Base-by-base conservation (phyloP, 202 grass and related monocot species). In the Zoysia matrella region DNA sequence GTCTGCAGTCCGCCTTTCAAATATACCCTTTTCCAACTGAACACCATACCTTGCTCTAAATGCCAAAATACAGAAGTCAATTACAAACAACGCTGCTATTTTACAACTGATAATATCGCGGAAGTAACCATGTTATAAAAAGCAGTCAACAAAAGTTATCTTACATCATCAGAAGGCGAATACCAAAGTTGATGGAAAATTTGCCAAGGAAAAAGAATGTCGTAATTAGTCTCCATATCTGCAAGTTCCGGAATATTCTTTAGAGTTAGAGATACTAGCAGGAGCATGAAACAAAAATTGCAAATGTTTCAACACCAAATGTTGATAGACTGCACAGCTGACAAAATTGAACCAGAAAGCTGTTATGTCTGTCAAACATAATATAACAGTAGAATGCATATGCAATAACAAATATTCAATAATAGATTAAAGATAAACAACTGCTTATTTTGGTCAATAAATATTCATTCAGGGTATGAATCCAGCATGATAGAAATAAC, bases 101-200 rank as follows among this genome's bases (percentile, higher is more conserved):
- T 69, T 79, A 74, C 6, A 47, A 36, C 49, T 74, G 4, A 68
- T 64, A 7, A 75, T 75, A 57, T 45, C 71, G 8, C 58, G 11
- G 30, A 82, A 69, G 18, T 67, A 78, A 67, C 50, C 6, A 6
- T 81, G 41, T 18, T 60, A 66, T 8, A 79, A 46, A 55, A 2
- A 3, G 6, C 69, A 61, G 60, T 14, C 9, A 83, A 54, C 15
- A 65, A 64, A 46, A 66, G 9, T 68, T 68, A 13, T 43, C 90
- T 87, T 93, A 95, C 95, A 98, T 98, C 95, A 98, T 95, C 70
- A 98, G 83, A 69, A 98, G 86, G 48, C 90, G 85, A 76, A 98
- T 90, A 62, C 94, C 94, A 73, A 97, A 98, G 79, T 98, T 95
- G 49, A 98, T 93, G 30, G 95, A 95, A 74, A 98, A 98, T 8